A percentile compares a stretch with the other conserved stretches of the same genome.
These are phyloP conservation scores for Sisymbrium irio DNA, from an alignment of 345 rosid genomes.

Conservation along the genomic window DNA sequence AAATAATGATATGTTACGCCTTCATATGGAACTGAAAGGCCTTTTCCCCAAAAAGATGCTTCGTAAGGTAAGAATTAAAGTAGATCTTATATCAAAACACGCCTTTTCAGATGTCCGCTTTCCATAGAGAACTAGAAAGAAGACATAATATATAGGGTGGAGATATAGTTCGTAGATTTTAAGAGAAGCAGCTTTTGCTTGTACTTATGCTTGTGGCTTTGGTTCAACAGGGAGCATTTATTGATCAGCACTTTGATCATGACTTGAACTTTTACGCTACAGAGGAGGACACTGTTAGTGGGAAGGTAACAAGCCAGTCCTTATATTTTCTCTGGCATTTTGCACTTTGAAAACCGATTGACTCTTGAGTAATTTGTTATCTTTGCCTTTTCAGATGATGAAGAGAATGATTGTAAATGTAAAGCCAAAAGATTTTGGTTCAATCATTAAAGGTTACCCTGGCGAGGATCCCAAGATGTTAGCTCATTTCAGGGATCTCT, in stretches of 20 bases:
- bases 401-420: constrained; percentile 74
- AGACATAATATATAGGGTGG: background rate
- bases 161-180: background rate
- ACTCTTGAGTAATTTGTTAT: constrained; percentile 10
- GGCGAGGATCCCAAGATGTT: constrained; percentile 98
- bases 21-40: constrained; percentile 97
- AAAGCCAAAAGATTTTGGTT: constrained; percentile 89
- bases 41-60: constrained; percentile 98
- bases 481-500: constrained; percentile 84
- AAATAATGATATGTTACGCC: constrained; percentile 98
- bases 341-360: background rate
- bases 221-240: constrained; percentile 76
- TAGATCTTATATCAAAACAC: background rate
- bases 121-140: background rate
- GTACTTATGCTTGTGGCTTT: background rate
- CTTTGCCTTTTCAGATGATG: constrained; percentile 54
- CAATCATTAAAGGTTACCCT: constrained; percentile 65
- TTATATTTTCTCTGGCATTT: background rate
- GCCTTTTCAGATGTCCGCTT: background rate
- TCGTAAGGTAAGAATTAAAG: constrained; percentile 56
- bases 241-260: constrained; percentile 85
- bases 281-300: constrained; percentile 90
- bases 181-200: background rate
- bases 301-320: constrained; percentile 53
- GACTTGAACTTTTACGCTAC: constrained; percentile 83